Conservation (phyloP, 805 yeast species). For the Ogataea neopini region DNA sequence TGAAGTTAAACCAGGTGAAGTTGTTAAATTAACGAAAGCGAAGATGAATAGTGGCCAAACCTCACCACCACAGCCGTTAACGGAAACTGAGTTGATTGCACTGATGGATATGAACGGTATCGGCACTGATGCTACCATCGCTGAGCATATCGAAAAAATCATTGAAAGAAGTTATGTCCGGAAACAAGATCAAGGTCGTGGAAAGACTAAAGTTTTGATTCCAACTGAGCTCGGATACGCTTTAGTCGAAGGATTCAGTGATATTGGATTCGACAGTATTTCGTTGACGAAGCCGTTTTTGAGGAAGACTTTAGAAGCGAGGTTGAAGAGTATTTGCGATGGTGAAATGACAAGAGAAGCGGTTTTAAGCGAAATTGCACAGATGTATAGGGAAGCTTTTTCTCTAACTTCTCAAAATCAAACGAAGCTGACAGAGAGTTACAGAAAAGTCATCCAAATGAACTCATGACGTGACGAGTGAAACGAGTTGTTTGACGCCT, state of each 20-base stretch:
- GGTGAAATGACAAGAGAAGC: slow-evolving; percentile 55
- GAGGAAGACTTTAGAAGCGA: slow-evolving; percentile 71
- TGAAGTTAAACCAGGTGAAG: slow-evolving; percentile 55
- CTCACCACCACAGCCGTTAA: slow-evolving; percentile 75
- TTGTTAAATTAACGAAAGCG: slow-evolving; percentile 54
- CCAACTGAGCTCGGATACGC: slow-evolving; percentile 88
- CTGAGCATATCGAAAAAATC: slow-evolving; percentile 91
- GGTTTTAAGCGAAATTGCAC: slow-evolving; percentile 56
- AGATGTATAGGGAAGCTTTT: slow-evolving; percentile 63
- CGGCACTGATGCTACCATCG: slow-evolving; percentile 99
- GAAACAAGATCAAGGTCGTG: slow-evolving; percentile 40
- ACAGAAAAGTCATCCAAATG: slow-evolving; percentile 22
- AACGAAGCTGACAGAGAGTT: slow-evolving; percentile 38
- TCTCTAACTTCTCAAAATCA: slow-evolving; percentile 46
- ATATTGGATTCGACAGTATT: slow-evolving; percentile 66
- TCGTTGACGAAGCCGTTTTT: slow-evolving; percentile 88
- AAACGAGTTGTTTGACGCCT: too few relatives aligned
- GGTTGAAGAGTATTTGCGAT: slow-evolving; percentile 64
- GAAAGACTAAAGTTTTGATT: slow-evolving; percentile 48
- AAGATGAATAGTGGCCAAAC: slow-evolving; percentile 75
- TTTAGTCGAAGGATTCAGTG: slow-evolving; percentile 83
- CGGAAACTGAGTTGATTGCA: slow-evolving; percentile 89
- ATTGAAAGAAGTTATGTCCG: slow-evolving; percentile 63
- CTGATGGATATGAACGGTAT: slow-evolving; percentile 97
- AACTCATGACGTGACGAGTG: slow-evolving; percentile 1